Evolutionary conservation across 805 yeast species (phyloP).

Genomic region (Pichia rugopelliculosa): DNA sequence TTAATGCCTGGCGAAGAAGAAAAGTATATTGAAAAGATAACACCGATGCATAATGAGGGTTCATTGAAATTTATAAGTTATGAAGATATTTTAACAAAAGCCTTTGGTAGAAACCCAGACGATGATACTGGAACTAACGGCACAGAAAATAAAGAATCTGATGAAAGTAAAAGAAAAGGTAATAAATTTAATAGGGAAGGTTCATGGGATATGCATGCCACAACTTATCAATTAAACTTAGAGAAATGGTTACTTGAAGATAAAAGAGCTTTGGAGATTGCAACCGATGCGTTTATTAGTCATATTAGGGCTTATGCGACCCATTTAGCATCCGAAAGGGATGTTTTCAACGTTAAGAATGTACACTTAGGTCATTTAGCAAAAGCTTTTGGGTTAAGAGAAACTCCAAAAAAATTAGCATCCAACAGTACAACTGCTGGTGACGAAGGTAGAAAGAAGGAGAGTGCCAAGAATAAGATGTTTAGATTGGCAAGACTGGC

Average conservation of each 20-base stretch:
- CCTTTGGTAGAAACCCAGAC: slow-evolving; percentile 20
- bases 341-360: slow-evolving; percentile 68
- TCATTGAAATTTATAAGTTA: slow-evolving; percentile 45
- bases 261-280: slow-evolving; percentile 48
- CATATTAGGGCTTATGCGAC: slow-evolving; percentile 96
- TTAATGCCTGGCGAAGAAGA: slow-evolving; percentile 88
- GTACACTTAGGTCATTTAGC: slow-evolving; percentile 95
- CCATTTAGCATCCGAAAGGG: slow-evolving; percentile 75
- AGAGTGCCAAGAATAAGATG: slow-evolving; percentile 68
- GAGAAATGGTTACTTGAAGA: slow-evolving; percentile 86
- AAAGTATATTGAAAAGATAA: slow-evolving; percentile 60
- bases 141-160: slow-evolving; percentile 18
- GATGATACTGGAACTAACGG: slow-evolving; percentile 17
- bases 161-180: slow-evolving; percentile 17
- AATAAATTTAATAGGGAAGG: slow-evolving; percentile 25
- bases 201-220: slow-evolving; percentile 87
- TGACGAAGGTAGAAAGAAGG: slow-evolving; percentile 40
- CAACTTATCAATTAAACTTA: slow-evolving; percentile 88
- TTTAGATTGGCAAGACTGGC: slow-evolving; percentile 66
- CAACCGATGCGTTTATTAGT: slow-evolving; percentile 76
- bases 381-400: slow-evolving; percentile 89
- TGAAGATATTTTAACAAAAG: slow-evolving; percentile 32
- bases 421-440: slow-evolving; percentile 30
- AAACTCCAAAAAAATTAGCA: slow-evolving; percentile 76
- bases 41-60: slow-evolving; percentile 40